Conservation (phyloP, 1,284 basidiomycete genomes). For the Pseudozyma pruni region DNA sequence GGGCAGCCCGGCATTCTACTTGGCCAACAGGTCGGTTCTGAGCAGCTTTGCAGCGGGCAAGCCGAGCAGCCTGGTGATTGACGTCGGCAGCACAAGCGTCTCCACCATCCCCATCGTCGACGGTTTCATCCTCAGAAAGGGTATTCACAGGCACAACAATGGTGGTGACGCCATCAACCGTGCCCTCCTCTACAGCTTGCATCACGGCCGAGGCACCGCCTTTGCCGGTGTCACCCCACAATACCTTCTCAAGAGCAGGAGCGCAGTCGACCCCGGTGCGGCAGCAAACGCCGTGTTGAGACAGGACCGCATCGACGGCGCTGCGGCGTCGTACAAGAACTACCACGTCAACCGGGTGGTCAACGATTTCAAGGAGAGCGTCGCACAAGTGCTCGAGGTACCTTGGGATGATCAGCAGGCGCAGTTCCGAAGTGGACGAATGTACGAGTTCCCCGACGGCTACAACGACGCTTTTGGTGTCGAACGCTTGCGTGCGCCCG, state of each 20-base stretch:
- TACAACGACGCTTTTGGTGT: slow-evolving; percentile 85
- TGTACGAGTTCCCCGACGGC: slow-evolving; percentile 95
- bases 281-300: slow-evolving; percentile 71
- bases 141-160: slow-evolving; percentile 70
- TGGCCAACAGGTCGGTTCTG: slow-evolving; percentile 93
- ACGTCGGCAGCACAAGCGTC: slow-evolving; percentile 86
- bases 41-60: slow-evolving; percentile 98
- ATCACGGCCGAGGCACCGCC: slow-evolving; percentile 31
- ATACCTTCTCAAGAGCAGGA: slow-evolving; percentile 85
- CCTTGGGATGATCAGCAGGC: slow-evolving; percentile 84
- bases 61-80: slow-evolving; percentile 92
- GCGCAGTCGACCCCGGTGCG: slow-evolving; percentile 74
- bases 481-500: slow-evolving; percentile 85
- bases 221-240: slow-evolving; percentile 70
- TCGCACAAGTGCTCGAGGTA: slow-evolving; percentile 83
- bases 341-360: slow-evolving; percentile 88
- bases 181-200: slow-evolving; percentile 54
- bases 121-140: slow-evolving; percentile 96
- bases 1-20: slow-evolving; percentile 92
- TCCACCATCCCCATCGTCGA: slow-evolving; percentile 96
- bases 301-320: slow-evolving; percentile 56
- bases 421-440: slow-evolving; percentile 51
- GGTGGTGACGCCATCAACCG: slow-evolving; percentile 54
- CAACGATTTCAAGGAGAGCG: slow-evolving; percentile 91
- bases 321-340: slow-evolving; percentile 80